Evolutionary conservation across 1,139 yeast species (phyloP).

Genomic region (Candida tropicalis): DNA sequence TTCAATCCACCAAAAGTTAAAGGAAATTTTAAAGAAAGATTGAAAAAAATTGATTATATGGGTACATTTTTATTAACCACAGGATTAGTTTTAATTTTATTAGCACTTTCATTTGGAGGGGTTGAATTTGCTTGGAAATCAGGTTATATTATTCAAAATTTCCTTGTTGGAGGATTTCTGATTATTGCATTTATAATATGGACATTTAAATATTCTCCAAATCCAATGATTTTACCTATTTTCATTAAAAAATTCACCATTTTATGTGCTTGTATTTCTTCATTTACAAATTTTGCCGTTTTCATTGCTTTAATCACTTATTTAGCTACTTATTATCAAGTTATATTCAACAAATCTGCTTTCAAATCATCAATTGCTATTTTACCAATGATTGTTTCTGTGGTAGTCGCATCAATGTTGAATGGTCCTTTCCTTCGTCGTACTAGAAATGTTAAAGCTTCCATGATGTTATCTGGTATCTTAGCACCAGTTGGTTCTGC

Average conservation of each 20-base stretch:
- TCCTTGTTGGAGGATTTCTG: slow-evolving; percentile 55
- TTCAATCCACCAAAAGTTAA: slow-evolving; percentile 59
- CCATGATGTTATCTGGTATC: slow-evolving; percentile 47
- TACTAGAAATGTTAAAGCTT: slow-evolving; percentile 51
- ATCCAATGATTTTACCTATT: slow-evolving; percentile 50
- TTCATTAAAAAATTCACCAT: slow-evolving; percentile 39
- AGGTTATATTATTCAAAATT: slow-evolving; percentile 54
- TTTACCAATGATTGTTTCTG: slow-evolving; percentile 55
- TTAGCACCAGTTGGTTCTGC: slow-evolving; percentile 57
- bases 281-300: slow-evolving; percentile 41
- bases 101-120: slow-evolving; percentile 40
- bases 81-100: slow-evolving; percentile 32
- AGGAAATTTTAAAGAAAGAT: slow-evolving; percentile 42
- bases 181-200: slow-evolving; percentile 44
- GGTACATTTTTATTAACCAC: slow-evolving; percentile 32
- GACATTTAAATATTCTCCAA: slow-evolving; percentile 47
- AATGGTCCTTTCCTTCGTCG: slow-evolving; percentile 50
- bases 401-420: slow-evolving; percentile 48
- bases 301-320: slow-evolving; percentile 49
- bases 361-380: slow-evolving; percentile 60
- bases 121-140: slow-evolving; percentile 43
- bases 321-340: slow-evolving; percentile 59
- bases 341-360: slow-evolving; percentile 47
- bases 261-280: slow-evolving; percentile 37
- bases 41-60: slow-evolving; percentile 35